Evolutionary conservation across 805 yeast species (phyloP).

Genomic region (Debaryomyces prosopidis): DNA sequence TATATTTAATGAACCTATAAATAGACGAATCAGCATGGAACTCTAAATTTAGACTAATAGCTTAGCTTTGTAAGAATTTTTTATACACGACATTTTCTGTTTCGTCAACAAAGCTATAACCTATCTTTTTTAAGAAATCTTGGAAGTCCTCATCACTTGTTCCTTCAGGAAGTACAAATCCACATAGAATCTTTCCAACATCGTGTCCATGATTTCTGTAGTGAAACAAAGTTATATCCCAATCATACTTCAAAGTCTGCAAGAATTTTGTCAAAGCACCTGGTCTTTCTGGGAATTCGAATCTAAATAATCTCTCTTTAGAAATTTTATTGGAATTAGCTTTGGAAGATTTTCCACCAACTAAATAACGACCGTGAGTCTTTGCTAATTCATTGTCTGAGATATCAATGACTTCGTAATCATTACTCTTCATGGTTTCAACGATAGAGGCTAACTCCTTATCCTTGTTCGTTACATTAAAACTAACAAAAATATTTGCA

Average conservation of each 20-base stretch:
- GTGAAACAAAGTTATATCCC: constrained; percentile 95
- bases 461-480: constrained; percentile 75
- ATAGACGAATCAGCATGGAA: too few relatives aligned
- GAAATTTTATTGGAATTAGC: constrained; percentile 43
- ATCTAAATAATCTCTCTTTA: constrained; percentile 76
- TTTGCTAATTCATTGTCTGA: constrained; percentile 94
- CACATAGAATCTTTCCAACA: constrained; percentile 89
- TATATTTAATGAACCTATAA: not conserved
- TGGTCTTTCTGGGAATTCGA: constrained; percentile 97
- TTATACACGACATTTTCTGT: constrained; percentile 84
- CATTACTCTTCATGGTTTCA: constrained; percentile 56
- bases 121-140: constrained; percentile 65
- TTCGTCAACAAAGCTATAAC: constrained; percentile 78
- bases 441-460: constrained; percentile 70
- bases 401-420: constrained; percentile 77
- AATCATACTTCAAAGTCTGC: constrained; percentile 64
- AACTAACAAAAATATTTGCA: constrained; percentile 87
- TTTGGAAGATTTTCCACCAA: constrained; percentile 77
- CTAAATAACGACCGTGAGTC: constrained; percentile 92
- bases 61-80: constrained; percentile 54
- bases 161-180: constrained; percentile 75
- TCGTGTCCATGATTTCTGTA: constrained; percentile 97
- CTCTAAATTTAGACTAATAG: too few relatives aligned
- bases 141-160: constrained; percentile 65
- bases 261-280: constrained; percentile 88